Evolutionary conservation across 83 land plant species (phyloP).

Genomic region (Thuja plicata): DNA sequence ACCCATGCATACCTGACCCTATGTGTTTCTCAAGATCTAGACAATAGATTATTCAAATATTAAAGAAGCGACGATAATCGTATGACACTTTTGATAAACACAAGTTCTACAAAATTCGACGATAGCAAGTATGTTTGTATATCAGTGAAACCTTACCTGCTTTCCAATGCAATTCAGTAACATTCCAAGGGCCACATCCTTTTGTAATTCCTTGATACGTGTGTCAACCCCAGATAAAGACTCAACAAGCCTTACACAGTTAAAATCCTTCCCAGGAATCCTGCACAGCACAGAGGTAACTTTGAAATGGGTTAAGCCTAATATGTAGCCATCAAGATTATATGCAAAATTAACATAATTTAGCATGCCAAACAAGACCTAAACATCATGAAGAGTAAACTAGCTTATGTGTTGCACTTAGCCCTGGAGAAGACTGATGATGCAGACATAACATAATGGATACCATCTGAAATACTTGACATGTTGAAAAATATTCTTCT

Average conservation of each 20-base stretch:
- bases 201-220: conserved; percentile 45
- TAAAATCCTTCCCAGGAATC: conserved; percentile 34
- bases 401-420: not conserved
- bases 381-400: not conserved
- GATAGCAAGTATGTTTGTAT: not conserved
- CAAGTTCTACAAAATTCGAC: not conserved
- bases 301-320: not conserved
- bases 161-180: conserved; percentile 35
- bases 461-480: not conserved
- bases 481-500: not conserved
- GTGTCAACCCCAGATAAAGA: conserved; percentile 37
- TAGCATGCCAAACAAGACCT: not conserved
- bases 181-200: conserved; percentile 34
- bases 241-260: conserved; percentile 56
- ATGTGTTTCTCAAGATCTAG: not conserved
- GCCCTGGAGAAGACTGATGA: not conserved
- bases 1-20: not conserved
- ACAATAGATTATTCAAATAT: not conserved
- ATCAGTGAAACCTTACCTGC: conserved; percentile 22
- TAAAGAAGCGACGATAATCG: not conserved
- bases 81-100: not conserved
- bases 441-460: not conserved
- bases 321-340: not conserved
- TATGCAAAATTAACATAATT: not conserved
- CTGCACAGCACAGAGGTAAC: conserved; percentile 23